phyloP scores from a whole-genome alignment of 805 yeast species.

The Ogataea kodamae region DNA sequence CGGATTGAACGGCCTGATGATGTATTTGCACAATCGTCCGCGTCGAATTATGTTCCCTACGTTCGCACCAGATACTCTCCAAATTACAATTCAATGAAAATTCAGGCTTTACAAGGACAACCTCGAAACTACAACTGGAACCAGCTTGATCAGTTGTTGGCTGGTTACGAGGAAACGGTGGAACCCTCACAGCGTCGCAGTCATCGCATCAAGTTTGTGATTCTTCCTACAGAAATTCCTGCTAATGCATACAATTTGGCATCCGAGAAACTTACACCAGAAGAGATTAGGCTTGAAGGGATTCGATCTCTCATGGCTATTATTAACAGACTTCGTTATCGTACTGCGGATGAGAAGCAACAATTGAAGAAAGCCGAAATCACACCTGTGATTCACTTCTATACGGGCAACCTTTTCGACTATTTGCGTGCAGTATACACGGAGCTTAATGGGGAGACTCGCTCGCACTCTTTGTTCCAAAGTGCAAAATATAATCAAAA shows the following conservation, averaged over 20 bases:
- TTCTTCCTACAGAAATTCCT: constrained; percentile 75
- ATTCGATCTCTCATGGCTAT: constrained; percentile 61
- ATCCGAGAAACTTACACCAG: constrained; percentile 67
- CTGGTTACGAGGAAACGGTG: constrained; percentile 80
- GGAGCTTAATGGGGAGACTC: constrained; percentile 22
- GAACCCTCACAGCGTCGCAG: constrained; percentile 50
- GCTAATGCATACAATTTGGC: constrained; percentile 40
- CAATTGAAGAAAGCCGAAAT: constrained; percentile 42
- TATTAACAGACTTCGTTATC: constrained; percentile 56
- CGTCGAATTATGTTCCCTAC: constrained; percentile 43
- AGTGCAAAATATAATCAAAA: constrained; percentile 42
- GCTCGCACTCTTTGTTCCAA: constrained; percentile 21
- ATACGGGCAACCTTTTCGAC: constrained; percentile 77
- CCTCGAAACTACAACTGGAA: constrained; percentile 78
- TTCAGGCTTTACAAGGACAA: constrained; percentile 52
- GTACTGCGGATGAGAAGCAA: constrained; percentile 39
- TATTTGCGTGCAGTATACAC: constrained; percentile 45
- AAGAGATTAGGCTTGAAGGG: constrained; percentile 93
- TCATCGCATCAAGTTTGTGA: constrained; percentile 76
- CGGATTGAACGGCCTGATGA: constrained; percentile 33
- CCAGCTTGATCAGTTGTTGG: constrained; percentile 82
- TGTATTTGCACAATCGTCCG: constrained; percentile 25
- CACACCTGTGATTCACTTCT: constrained; percentile 74
- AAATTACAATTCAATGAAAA: constrained; percentile 53
- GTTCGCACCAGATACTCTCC: constrained; percentile 79